Percentiles rank a stretch among this genome's conserved stretches.
phyloP scores from a whole-genome alignment of 2,329 filamentous ascomycete genomes.

The Calonectria multiphialidica region DNA sequence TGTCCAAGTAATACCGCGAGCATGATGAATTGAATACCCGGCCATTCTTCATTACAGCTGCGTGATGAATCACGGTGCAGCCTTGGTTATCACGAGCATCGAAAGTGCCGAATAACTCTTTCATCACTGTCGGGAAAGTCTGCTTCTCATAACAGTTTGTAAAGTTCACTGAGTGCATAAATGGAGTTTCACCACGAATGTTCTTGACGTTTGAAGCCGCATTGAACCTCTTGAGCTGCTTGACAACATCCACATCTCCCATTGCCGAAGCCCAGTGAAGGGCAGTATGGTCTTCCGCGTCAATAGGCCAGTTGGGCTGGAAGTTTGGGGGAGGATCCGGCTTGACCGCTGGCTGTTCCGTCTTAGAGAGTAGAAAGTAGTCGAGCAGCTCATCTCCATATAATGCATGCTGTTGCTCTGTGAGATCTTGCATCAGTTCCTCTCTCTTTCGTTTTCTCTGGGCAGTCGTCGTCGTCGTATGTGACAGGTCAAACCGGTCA shows the following conservation, averaged over 20 bases:
- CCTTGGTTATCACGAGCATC: slow-evolving; percentile 83
- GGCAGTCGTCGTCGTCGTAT: slow-evolving; percentile 67
- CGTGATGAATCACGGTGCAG: slow-evolving; percentile 93
- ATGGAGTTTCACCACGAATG: slow-evolving; percentile 83
- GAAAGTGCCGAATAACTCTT: slow-evolving; percentile 85
- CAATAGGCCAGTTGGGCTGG: slow-evolving; percentile 91
- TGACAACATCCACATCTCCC: slow-evolving; percentile 94
- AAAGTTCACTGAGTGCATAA: slow-evolving; percentile 95
- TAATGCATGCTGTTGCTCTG: slow-evolving; percentile 86
- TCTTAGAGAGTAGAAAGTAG: slow-evolving; percentile 91
- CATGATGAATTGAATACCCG: slow-evolving; percentile 87
- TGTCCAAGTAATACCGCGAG: slow-evolving; percentile 93
- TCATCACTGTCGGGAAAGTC: slow-evolving; percentile 87
- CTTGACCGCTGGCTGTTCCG: slow-evolving; percentile 77
- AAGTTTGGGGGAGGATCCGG: slow-evolving; percentile 89
- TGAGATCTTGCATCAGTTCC: slow-evolving; percentile 70
- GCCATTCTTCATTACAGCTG: slow-evolving; percentile 87
- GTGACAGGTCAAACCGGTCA: slow-evolving; percentile 78
- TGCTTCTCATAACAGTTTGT: slow-evolving; percentile 97
- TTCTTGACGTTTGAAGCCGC: slow-evolving; percentile 81
- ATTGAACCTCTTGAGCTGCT: slow-evolving; percentile 84
- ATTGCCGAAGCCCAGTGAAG: slow-evolving; percentile 98
- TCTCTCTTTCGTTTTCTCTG: slow-evolving; percentile 83
- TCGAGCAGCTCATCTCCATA: slow-evolving; percentile 95
- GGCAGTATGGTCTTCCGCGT: slow-evolving; percentile 91